These are phyloP conservation scores for Cicer yamashitae DNA, from an alignment of 306 rosid species.

Conservation along the genomic window DNA sequence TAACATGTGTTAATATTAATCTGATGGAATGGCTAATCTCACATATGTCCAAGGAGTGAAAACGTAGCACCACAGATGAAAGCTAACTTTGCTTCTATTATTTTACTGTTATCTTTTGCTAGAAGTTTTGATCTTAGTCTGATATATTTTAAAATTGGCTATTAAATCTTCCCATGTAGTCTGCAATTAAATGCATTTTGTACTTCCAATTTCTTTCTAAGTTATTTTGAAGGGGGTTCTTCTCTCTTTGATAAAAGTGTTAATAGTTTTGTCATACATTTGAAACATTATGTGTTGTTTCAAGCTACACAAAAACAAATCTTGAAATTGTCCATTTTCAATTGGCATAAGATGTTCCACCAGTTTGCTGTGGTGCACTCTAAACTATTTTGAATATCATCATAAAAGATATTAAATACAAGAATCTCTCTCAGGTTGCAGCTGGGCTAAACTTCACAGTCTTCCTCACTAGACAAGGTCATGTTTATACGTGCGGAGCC, in stretches of 20 bases:
- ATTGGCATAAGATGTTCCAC: slow-evolving; percentile 13
- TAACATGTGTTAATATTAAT: background rate
- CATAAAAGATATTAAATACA: slow-evolving; percentile 14
- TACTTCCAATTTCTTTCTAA: slow-evolving; percentile 1
- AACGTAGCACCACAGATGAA: background rate
- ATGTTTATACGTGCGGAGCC: slow-evolving; percentile 82
- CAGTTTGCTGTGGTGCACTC: slow-evolving; percentile 1
- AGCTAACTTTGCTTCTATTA: slow-evolving; percentile 18
- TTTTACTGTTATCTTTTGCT: slow-evolving; percentile 7
- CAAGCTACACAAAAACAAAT: slow-evolving; percentile 25
- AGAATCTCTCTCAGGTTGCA: slow-evolving; percentile 68
- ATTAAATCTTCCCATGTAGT: slow-evolving; percentile 4
- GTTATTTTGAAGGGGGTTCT: background rate
- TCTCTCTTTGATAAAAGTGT: slow-evolving; percentile 18
- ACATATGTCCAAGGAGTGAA: slow-evolving; percentile 15
- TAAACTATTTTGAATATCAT: background rate
- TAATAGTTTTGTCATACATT: slow-evolving; percentile 8
- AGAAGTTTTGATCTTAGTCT: slow-evolving; percentile 6
- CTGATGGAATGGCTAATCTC: background rate
- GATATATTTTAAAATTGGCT: slow-evolving; percentile 3
- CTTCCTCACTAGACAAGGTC: slow-evolving; percentile 82
- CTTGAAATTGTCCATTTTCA: slow-evolving; percentile 16
- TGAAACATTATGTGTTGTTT: slow-evolving; percentile 27
- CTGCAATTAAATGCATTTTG: slow-evolving; percentile 23
- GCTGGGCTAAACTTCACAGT: slow-evolving; percentile 89